Base-by-base conservation (phyloP, 2,329 filamentous ascomycete species). In the Zopfia rhizophila region DNA sequence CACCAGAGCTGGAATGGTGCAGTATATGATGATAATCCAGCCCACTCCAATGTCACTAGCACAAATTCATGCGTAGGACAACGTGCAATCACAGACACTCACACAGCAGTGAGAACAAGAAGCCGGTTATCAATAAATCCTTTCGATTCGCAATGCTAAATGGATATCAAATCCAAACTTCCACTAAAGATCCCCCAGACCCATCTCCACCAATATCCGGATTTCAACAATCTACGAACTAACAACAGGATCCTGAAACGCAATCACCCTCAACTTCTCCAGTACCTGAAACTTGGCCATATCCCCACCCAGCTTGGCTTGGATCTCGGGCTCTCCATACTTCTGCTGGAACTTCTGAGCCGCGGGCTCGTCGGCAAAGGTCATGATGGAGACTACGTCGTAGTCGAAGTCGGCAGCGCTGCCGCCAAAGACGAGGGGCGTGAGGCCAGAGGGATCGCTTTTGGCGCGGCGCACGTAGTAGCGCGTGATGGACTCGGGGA, bases 391-490 rank as follows among this genome's bases (percentile, higher is more conserved):
- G 10, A 51, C 38, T 7, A 51, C 32, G 19, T 51, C 47, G 37
- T 51, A 45, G 22, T 31, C 42, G 18, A 51, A 51, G 11, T 37
- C 36, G 19, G 38, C 40, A 18, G 41, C 36, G 29, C 33, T 40
- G 13, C 41, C 47, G 21, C 37, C 43, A 38, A 41, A 51, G 16
- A 42, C 27, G 12, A 51, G 30, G 14, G 29, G 27, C 21, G 16
- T 45, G 18, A 46, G 38, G 24, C 44, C 44, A 13, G 23, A 14
- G 23, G 48, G 48, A 27, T 51, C 48, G 19, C 38, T 21, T 21
- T 47, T 47, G 5, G 38, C 38, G 44, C 48, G 45, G 32, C 40
- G 46, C 12, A 52, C 38, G 32, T 52, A 52, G 39, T 52, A 29
- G 13, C 48, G 44, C 19, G 48, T 45, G 10, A 36, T 19, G 18